These are phyloP conservation scores for Exophiala bonariae DNA, from an alignment of 2,329 filamentous ascomycete species.

Conservation along the genomic window DNA sequence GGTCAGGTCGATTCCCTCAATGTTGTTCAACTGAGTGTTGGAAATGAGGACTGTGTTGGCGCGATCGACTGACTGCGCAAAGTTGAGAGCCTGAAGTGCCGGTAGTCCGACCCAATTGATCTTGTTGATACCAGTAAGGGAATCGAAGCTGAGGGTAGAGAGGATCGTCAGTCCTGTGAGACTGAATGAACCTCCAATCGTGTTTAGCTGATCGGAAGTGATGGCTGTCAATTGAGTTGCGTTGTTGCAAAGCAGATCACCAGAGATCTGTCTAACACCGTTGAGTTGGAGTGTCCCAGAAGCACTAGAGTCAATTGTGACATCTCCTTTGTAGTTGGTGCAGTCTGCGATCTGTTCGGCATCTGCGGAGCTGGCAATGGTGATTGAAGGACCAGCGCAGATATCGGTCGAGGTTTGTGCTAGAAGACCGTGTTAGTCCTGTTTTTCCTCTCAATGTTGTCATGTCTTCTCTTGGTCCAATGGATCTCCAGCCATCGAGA, in stretches of 20 bases:
- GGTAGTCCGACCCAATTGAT: slow-evolving; percentile 75
- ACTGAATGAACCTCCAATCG: slow-evolving; percentile 69
- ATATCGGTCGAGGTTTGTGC: slow-evolving; percentile 18
- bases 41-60: slow-evolving; percentile 71
- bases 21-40: slow-evolving; percentile 79
- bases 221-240: slow-evolving; percentile 66
- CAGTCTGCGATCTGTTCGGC: slow-evolving; percentile 67
- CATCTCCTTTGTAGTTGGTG: slow-evolving; percentile 66
- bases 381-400: slow-evolving; percentile 32
- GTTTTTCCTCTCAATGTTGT: slow-evolving; percentile 1
- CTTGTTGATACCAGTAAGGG: slow-evolving; percentile 63
- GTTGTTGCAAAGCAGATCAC: slow-evolving; percentile 52
- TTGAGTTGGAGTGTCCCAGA: slow-evolving; percentile 62
- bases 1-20: slow-evolving; percentile 78
- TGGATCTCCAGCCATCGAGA: not conserved
- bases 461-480: slow-evolving; percentile 1
- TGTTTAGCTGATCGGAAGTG: slow-evolving; percentile 59
- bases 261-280: slow-evolving; percentile 59
- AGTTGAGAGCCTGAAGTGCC: slow-evolving; percentile 58
- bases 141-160: slow-evolving; percentile 64
- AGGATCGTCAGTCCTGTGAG: slow-evolving; percentile 70
- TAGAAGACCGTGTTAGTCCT: slow-evolving; percentile 9
- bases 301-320: slow-evolving; percentile 62
- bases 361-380: slow-evolving; percentile 59
- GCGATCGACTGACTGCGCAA: slow-evolving; percentile 65